phyloP scores from a whole-genome alignment of 352 stramenopile genomes.

The Pythium aquatile region DNA sequence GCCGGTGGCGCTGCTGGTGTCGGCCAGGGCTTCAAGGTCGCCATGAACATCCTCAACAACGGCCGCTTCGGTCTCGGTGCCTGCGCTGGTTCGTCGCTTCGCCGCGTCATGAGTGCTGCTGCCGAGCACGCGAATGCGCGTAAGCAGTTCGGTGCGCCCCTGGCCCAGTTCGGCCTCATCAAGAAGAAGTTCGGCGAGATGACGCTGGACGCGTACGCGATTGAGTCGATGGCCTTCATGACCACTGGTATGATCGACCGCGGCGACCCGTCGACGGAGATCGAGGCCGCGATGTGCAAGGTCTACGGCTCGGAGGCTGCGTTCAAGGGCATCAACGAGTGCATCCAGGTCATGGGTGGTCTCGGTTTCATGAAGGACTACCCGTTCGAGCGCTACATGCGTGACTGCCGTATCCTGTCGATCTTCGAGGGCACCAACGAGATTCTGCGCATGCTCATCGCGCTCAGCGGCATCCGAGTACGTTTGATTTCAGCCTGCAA shows the following conservation, averaged over 20 bases:
- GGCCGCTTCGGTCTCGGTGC: constrained; percentile 87
- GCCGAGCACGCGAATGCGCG: constrained; percentile 75
- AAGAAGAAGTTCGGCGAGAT: constrained; percentile 89
- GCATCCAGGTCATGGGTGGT: constrained; percentile 87
- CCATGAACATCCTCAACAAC: constrained; percentile 94
- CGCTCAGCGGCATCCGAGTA: constrained; percentile 80
- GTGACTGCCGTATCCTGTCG: constrained; percentile 88
- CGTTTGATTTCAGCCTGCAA: constrained; percentile 14
- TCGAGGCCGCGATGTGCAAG: constrained; percentile 88
- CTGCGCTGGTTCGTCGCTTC: constrained; percentile 66
- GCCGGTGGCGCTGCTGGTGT: constrained; percentile 66
- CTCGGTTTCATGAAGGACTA: constrained; percentile 92
- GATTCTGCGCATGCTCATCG: constrained; percentile 91
- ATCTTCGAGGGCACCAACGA: constrained; percentile 93
- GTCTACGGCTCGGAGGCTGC: constrained; percentile 85
- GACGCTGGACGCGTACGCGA: constrained; percentile 77
- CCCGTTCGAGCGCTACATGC: constrained; percentile 90
- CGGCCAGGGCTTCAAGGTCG: constrained; percentile 91
- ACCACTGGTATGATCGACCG: constrained; percentile 89
- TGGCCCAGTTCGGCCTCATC: constrained; percentile 81
- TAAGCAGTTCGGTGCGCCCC: constrained; percentile 76
- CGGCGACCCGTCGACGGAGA: constrained; percentile 81
- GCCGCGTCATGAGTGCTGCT: constrained; percentile 60
- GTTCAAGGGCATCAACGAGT: constrained; percentile 86
- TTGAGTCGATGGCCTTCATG: constrained; percentile 90